A percentile compares a stretch with the other conserved stretches of the same genome.
phyloP scores from a whole-genome alignment of 2,329 filamentous ascomycete species.

The Colletotrichum lindemuthianum region DNA sequence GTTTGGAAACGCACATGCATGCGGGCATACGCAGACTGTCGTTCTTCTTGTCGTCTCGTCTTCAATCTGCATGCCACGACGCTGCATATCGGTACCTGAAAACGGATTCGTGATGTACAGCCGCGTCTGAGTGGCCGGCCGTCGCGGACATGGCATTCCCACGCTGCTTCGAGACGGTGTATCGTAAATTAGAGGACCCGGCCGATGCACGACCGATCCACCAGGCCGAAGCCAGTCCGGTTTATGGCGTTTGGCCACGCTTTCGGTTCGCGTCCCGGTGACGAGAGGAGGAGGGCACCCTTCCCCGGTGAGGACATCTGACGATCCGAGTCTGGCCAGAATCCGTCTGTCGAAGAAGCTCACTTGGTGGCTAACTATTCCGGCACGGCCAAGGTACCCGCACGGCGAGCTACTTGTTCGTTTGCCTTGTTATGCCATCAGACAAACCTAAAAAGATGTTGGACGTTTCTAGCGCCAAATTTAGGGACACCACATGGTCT shows the following conservation, averaged over 20 bases:
- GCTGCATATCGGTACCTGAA: too few species aligned
- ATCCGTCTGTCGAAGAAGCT: too few species aligned
- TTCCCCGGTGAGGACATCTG: background rate
- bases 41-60: conserved; percentile 18
- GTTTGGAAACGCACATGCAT: conserved; percentile 25
- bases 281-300: conserved; percentile 14
- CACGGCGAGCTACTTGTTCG: too few species aligned
- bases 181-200: conserved; percentile 27
- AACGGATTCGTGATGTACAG: too few species aligned
- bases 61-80: background rate
- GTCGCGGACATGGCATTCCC: conserved; percentile 26
- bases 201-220: conserved; percentile 25
- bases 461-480: too few species aligned
- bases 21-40: conserved; percentile 5
- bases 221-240: conserved; percentile 3
- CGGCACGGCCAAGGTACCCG: too few species aligned
- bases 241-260: conserved; percentile 8
- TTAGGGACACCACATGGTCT: too few species aligned
- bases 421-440: too few species aligned
- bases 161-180: conserved; percentile 11
- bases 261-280: conserved; percentile 30
- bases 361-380: too few species aligned
- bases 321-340: too few species aligned
- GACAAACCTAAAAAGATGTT: too few species aligned
- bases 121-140: conserved; percentile 8